phyloP scores from a whole-genome alignment of 768 basidiomycete genomes.

The Candolleomyces efflorescens region DNA sequence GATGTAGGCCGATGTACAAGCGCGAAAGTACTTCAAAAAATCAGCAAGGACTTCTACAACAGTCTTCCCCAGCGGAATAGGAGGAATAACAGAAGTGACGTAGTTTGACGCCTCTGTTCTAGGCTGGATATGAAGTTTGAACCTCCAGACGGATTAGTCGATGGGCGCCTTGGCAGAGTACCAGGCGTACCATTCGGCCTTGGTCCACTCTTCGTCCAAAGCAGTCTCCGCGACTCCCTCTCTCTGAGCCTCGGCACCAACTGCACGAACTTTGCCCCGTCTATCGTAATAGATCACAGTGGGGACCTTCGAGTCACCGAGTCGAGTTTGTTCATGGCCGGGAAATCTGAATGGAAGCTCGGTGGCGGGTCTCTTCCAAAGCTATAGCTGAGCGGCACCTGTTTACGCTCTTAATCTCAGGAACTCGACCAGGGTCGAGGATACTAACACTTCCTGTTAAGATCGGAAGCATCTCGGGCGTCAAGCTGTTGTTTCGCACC shows the following conservation, averaged over 20 bases:
- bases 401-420: conserved; percentile 22
- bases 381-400: conserved; percentile 8
- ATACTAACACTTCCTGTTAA: conserved; percentile 11
- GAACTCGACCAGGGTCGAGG: conserved; percentile 20
- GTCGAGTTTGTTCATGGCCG: conserved; percentile 10
- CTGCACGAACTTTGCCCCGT: conserved; percentile 6
- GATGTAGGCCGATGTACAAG: conserved; percentile 42
- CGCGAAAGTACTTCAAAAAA: conserved; percentile 42
- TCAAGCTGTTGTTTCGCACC: no score
- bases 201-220: conserved; percentile 11
- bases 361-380: background rate
- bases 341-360: conserved; percentile 12
- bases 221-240: conserved; percentile 10
- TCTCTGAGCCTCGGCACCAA: conserved; percentile 11
- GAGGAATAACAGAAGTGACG: conserved; percentile 16
- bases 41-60: conserved; percentile 42
- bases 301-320: conserved; percentile 15
- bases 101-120: background rate
- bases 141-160: conserved; percentile 9
- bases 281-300: conserved; percentile 11
- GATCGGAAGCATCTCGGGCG: no score
- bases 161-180: background rate
- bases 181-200: conserved; percentile 24
- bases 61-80: conserved; percentile 37
- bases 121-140: conserved; percentile 32